These are phyloP conservation scores for Blepharisma stoltei DNA, from an alignment of 73 alveolate genomes.

Conservation along the genomic window DNA sequence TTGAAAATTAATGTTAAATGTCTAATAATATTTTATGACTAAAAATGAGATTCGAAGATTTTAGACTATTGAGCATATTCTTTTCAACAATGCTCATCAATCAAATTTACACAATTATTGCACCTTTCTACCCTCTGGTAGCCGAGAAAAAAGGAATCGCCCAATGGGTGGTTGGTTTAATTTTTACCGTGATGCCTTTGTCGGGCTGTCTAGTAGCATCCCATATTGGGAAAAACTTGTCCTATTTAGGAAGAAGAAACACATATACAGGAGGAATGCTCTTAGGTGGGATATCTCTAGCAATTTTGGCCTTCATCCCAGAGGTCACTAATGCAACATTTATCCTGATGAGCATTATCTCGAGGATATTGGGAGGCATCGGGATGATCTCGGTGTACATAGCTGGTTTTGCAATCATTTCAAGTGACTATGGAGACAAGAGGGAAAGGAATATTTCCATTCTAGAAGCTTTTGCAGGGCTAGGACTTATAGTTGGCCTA, in stretches of 20 bases:
- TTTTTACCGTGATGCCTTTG: background rate
- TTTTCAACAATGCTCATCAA: background rate
- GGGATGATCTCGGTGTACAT: background rate
- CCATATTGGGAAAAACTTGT: background rate
- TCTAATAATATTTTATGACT: too few species aligned
- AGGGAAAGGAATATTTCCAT: background rate
- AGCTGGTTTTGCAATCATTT: background rate
- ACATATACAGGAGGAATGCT: background rate
- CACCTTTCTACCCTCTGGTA: background rate
- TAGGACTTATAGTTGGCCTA: background rate
- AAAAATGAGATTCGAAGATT: too few species aligned
- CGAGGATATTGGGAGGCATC: slow-evolving; percentile 1
- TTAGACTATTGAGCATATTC: too few species aligned
- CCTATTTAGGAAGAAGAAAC: background rate
- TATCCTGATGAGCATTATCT: background rate
- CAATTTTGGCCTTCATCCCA: background rate
- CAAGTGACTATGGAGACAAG: background rate
- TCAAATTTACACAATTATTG: background rate
- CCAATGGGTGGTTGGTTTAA: background rate
- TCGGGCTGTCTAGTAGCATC: background rate
- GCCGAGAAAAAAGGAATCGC: background rate
- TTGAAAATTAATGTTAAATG: too few species aligned
- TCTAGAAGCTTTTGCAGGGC: slow-evolving; percentile 12
- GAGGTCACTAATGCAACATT: background rate
- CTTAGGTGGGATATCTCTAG: background rate